Conservation (phyloP, 148 eudicot genomes). For the Diospyros lotus region DNA sequence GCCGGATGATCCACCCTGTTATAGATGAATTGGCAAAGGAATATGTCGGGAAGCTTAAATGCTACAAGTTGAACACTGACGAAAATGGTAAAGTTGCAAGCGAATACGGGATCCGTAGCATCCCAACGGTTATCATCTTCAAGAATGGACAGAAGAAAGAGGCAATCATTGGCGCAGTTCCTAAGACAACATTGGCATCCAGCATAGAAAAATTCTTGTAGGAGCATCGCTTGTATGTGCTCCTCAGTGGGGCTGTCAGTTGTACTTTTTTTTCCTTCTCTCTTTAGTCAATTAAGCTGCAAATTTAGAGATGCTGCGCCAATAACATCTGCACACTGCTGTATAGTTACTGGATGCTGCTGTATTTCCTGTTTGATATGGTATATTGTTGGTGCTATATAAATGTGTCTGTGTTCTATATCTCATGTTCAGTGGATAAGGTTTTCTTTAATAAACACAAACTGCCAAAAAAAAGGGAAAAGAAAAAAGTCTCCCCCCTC, state of each 20-base stretch:
- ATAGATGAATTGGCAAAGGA: constrained; percentile 76
- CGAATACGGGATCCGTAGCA: constrained; percentile 78
- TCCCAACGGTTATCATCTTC: constrained; percentile 85
- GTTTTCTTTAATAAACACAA: too few species aligned
- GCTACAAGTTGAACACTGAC: constrained; percentile 85
- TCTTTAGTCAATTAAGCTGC: not conserved
- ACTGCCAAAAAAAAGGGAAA: too few species aligned
- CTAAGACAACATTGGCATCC: constrained; percentile 60
- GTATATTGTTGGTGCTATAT: not conserved
- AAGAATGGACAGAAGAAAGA: constrained; percentile 92
- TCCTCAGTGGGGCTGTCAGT: constrained; percentile 19
- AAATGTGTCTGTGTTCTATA: not conserved
- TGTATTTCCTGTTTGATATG: not conserved
- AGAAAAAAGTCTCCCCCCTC: too few species aligned
- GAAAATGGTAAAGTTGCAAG: constrained; percentile 70
- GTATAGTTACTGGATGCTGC: constrained; percentile 13
- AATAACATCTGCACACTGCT: constrained; percentile 5
- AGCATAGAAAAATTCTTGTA: constrained; percentile 83
- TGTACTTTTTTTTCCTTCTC: not conserved
- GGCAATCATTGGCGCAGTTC: constrained; percentile 91
- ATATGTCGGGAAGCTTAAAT: constrained; percentile 71
- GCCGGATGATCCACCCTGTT: constrained; percentile 80
- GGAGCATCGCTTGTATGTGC: not conserved
- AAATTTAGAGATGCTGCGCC: constrained; percentile 1
- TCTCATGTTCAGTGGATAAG: too few species aligned